These are phyloP conservation scores for Saccharomyces hybrid DNA, from an alignment of 1,139 yeast species.

Conservation along the genomic window DNA sequence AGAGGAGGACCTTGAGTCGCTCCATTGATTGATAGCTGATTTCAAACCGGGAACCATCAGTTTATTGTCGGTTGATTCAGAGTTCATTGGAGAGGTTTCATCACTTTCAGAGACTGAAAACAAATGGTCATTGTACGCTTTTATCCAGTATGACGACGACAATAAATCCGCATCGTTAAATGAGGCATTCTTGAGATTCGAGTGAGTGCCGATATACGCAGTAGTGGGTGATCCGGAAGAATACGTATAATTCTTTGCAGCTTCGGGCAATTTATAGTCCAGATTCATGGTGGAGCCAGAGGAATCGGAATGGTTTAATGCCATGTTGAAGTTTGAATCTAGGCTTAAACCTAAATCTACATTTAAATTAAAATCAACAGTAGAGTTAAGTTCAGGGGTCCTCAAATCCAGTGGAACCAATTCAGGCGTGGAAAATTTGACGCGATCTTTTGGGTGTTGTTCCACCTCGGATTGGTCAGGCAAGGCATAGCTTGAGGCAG, in stretches of 20 bases:
- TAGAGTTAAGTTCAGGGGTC: slow-evolving; percentile 1
- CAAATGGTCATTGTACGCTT: background rate
- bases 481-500: slow-evolving; percentile 60
- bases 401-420: slow-evolving; percentile 39
- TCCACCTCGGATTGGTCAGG: slow-evolving; percentile 10
- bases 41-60: background rate
- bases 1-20: background rate
- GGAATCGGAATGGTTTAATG: background rate
- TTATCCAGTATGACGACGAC: background rate
- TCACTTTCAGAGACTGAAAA: background rate
- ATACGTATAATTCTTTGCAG: background rate
- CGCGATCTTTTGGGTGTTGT: slow-evolving; percentile 27
- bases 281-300: background rate
- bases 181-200: background rate
- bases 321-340: background rate
- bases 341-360: background rate
- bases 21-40: background rate
- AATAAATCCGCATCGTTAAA: background rate
- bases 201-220: background rate
- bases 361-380: background rate
- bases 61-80: background rate
- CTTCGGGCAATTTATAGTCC: background rate
- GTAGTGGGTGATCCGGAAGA: background rate
- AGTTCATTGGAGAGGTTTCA: background rate
- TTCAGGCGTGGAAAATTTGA: slow-evolving; percentile 59